Evolutionary conservation across 1,139 yeast genomes (phyloP).

Genomic region (Sugiyamaella paludigena): DNA sequence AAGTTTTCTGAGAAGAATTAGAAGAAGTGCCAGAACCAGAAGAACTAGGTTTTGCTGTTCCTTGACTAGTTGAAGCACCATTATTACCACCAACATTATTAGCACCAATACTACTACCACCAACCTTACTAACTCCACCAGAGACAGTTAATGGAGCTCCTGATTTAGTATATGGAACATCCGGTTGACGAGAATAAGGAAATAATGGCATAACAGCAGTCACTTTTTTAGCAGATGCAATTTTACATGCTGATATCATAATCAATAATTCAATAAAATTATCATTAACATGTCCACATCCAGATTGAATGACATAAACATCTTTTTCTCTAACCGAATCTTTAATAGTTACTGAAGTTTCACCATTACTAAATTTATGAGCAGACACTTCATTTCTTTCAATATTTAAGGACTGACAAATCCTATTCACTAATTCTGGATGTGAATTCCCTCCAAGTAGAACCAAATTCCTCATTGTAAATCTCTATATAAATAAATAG

Average conservation of each 20-base stretch:
- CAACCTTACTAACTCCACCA: constrained; percentile 37
- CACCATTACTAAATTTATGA: constrained; percentile 75
- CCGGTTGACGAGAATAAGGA: constrained; percentile 96
- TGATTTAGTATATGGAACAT: constrained; percentile 74
- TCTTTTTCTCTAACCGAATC: constrained; percentile 93
- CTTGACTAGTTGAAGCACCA: too few relatives aligned
- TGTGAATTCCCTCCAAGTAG: constrained; percentile 77
- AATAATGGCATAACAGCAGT: constrained; percentile 94
- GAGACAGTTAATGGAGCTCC: constrained; percentile 59
- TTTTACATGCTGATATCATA: constrained; percentile 90
- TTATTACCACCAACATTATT: constrained; percentile 37
- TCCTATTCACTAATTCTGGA: constrained; percentile 58
- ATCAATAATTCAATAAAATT: constrained; percentile 83
- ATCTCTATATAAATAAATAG: not conserved
- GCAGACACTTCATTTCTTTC: constrained; percentile 58
- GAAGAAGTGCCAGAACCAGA: constrained; percentile 11
- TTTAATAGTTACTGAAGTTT: constrained; percentile 76
- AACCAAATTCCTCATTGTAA: constrained; percentile 58
- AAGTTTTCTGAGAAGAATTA: constrained; percentile 29
- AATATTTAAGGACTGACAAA: constrained; percentile 62
- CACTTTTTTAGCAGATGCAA: constrained; percentile 89
- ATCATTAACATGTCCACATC: constrained; percentile 90
- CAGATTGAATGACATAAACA: constrained; percentile 75
- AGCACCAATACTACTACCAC: not conserved
- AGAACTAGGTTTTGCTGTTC: too few relatives aligned